A percentile compares a stretch with the other conserved stretches of the same genome.
Evolutionary conservation across 345 rosid genomes (phyloP).

Genomic region (sweet orange (Citrus sinensis)): DVS_A1.0 CM039163.1:44198501-44199000

Average conservation of each 20-base stretch:
- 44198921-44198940: not conserved
- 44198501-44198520: conserved; percentile 49
- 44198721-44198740: not conserved
- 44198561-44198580: conserved; percentile 3
- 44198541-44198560: conserved; percentile 9
- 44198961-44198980: not conserved
- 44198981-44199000: not conserved
- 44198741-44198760: not conserved
- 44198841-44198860: not conserved
- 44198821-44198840: not conserved
- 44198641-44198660: not conserved
- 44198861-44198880: not conserved
- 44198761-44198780: not conserved
- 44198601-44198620: not conserved
- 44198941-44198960: not conserved
- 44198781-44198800: not conserved
- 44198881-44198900: not conserved
- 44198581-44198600: not conserved
- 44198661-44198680: not conserved
- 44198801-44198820: not conserved
- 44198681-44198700: not conserved
- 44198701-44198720: not conserved
- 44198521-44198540: conserved; percentile 80
- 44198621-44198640: not conserved
- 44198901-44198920: not conserved